phyloP scores from a whole-genome alignment of 441 rosid genomes.

The Pelargonium australe region DNA sequence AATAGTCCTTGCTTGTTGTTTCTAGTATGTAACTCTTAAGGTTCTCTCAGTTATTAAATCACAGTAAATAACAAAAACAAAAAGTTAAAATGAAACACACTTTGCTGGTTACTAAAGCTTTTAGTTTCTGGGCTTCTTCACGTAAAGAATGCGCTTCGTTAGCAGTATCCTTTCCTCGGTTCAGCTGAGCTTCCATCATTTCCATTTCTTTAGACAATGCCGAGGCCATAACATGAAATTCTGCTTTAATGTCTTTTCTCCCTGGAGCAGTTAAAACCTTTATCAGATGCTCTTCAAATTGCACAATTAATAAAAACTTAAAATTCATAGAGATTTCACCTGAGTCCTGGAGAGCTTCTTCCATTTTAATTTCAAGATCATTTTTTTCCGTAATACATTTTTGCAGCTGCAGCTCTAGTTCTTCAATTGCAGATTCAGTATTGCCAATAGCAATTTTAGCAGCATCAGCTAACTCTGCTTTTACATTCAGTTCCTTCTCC shows the following conservation, averaged over 20 bases:
- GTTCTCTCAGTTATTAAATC: neutral
- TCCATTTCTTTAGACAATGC: slow-evolving; percentile 91
- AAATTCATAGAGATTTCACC: slow-evolving; percentile 38
- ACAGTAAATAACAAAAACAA: neutral
- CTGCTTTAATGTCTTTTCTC: slow-evolving; percentile 76
- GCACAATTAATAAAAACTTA: slow-evolving; percentile 14
- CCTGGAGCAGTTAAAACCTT: slow-evolving; percentile 43
- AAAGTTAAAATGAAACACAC: slow-evolving; percentile 24
- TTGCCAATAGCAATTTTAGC: slow-evolving; percentile 43
- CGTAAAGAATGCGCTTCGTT: slow-evolving; percentile 65
- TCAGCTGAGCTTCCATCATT: slow-evolving; percentile 92
- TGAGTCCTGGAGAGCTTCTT: slow-evolving; percentile 84
- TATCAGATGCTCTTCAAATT: slow-evolving; percentile 20
- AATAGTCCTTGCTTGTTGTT: slow-evolving; percentile 9
- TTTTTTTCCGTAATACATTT: slow-evolving; percentile 74
- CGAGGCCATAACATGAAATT: slow-evolving; percentile 81
- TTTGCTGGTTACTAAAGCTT: slow-evolving; percentile 59
- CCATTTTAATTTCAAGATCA: slow-evolving; percentile 78
- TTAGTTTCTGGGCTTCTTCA: slow-evolving; percentile 57
- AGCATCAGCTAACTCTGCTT: slow-evolving; percentile 67
- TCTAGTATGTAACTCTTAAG: neutral
- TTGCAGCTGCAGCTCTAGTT: slow-evolving; percentile 68
- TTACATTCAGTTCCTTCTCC: slow-evolving; percentile 68
- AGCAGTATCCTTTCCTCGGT: slow-evolving; percentile 83
- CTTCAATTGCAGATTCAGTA: slow-evolving; percentile 59